Evolutionary conservation across 2,329 filamentous ascomycete genomes (phyloP), one percentile per base, ranked within the genome.

Genomic region (Ophiostoma montium): DNA sequence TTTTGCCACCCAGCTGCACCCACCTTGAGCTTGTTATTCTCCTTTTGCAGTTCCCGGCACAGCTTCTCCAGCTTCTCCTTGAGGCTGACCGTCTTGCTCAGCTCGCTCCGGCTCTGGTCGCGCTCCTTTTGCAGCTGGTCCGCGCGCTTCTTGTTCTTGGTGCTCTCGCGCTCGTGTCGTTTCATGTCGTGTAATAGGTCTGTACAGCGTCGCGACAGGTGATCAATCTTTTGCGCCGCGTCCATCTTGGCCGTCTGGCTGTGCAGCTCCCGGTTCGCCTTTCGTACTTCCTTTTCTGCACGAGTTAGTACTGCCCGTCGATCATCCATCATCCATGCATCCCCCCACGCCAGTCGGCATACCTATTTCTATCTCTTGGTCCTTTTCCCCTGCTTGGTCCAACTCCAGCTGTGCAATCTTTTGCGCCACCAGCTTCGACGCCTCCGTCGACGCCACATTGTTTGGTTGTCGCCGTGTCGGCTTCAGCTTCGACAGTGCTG

Each of bases 11-110:
- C 1, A 16, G 8, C 15, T 15, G 7, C 12, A 18, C 53, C 5
- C 23, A 92, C 86, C 82, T 96, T 96, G 56, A 98, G 80, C 68
- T 94, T 94, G 67, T 96, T 96, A 65, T 98, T 98, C 62, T 98
- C 92, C 59, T 90, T 85, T 53, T 94, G 92, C 49, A 98, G 74
- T 65, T 98, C 92, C 50, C 92, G 75, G 59, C 89, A 95, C 31
- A 98, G 72, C 63, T 96, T 98, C 67, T 98, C 92, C 42, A 98
- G 71, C 67, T 96, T 96, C 64, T 96, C 89, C 65, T 94, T 95
- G 62, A 96, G 78, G 1, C 82, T 84, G 18, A 85, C 82, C 19
- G 89, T 90, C 67, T 95, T 95, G 67, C 80, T 90, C 50, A 95
- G 72, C 63, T 98, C 92, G 43, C 82, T 84, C 58, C 88, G 80